phyloP scores from a whole-genome alignment of 2,329 filamentous ascomycete genomes.

The Dryadomyces quercus-mongolicae region DNA sequence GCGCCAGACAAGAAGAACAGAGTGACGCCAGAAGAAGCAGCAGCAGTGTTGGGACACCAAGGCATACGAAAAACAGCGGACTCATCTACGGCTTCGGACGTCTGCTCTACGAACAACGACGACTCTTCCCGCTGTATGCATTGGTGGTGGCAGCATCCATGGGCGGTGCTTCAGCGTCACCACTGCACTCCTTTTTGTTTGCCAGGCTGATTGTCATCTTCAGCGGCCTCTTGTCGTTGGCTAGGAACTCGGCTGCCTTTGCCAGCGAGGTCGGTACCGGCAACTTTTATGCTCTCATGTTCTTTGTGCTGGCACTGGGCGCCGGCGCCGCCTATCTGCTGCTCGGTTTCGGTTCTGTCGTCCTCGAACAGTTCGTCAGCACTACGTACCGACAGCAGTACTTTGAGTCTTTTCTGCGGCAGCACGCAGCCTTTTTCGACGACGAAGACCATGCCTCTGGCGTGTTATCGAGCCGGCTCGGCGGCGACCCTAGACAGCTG shows the following conservation, averaged over 20 bases:
- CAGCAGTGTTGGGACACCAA: no score
- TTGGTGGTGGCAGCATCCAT: conserved; percentile 36
- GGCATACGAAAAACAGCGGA: conserved; percentile 22
- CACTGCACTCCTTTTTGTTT: conserved; percentile 43
- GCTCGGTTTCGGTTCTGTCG: conserved; percentile 27
- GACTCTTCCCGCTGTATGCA: conserved; percentile 35
- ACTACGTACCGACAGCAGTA: conserved; percentile 47
- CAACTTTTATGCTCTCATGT: conserved; percentile 56
- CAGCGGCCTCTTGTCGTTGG: conserved; percentile 14
- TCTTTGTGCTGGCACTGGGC: conserved; percentile 43
- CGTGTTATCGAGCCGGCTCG: conserved; percentile 43
- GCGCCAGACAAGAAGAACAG: no score
- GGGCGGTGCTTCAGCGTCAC: conserved; percentile 29
- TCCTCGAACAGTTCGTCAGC: conserved; percentile 35
- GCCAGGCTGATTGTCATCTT: conserved; percentile 41
- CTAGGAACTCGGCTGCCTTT: neutral
- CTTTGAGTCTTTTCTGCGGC: conserved; percentile 45
- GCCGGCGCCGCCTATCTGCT: conserved; percentile 41
- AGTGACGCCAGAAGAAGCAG: no score
- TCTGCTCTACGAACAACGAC: conserved; percentile 43
- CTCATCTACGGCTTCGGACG: conserved; percentile 41
- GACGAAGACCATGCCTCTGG: conserved; percentile 46
- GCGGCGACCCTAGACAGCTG: conserved; percentile 44
- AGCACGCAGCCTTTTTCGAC: conserved; percentile 50
- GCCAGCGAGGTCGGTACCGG: neutral